Evolutionary conservation across 2,329 filamentous ascomycete genomes (phyloP).

Genomic region (Metarhizium sp.): DNA sequence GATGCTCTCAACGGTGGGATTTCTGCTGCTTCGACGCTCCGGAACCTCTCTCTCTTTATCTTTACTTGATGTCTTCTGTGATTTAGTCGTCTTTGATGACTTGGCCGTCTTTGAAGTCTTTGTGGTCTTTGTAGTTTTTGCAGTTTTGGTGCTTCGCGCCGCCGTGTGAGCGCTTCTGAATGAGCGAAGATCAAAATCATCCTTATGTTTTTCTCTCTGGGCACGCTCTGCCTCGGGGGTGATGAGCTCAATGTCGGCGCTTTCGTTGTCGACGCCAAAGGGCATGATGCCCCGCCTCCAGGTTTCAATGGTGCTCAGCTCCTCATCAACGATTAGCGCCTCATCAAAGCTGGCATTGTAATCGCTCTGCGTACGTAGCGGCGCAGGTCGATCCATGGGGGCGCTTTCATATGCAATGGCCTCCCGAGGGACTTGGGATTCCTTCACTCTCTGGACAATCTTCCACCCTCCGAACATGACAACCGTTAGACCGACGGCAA

Average conservation of each 20-base stretch:
- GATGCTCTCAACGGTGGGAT: constrained; percentile 11
- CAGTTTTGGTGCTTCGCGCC: constrained; percentile 15
- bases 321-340: constrained; percentile 47
- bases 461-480: constrained; percentile 96
- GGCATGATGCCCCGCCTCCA: constrained; percentile 49
- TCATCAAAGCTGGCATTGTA: constrained; percentile 35
- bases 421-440: constrained; percentile 23
- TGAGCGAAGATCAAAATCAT: constrained; percentile 30
- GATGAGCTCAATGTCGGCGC: constrained; percentile 46
- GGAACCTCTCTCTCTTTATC: constrained; percentile 11
- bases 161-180: constrained; percentile 24
- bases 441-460: constrained; percentile 78
- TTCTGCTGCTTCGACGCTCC: constrained; percentile 5
- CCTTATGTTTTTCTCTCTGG: constrained; percentile 25
- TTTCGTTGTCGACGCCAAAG: constrained; percentile 32
- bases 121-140: constrained; percentile 15
- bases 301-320: constrained; percentile 47
- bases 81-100: constrained; percentile 14
- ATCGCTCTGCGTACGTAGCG: constrained; percentile 18
- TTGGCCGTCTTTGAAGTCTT: constrained; percentile 12
- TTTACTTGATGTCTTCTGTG: constrained; percentile 11
- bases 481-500: constrained; percentile 86
- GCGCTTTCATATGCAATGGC: constrained; percentile 18
- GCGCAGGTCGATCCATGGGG: constrained; percentile 15
- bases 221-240: constrained; percentile 44